These are phyloP conservation scores for Didymella arachidicola DNA, from an alignment of 2,329 filamentous ascomycete genomes.

Conservation along the genomic window DNA sequence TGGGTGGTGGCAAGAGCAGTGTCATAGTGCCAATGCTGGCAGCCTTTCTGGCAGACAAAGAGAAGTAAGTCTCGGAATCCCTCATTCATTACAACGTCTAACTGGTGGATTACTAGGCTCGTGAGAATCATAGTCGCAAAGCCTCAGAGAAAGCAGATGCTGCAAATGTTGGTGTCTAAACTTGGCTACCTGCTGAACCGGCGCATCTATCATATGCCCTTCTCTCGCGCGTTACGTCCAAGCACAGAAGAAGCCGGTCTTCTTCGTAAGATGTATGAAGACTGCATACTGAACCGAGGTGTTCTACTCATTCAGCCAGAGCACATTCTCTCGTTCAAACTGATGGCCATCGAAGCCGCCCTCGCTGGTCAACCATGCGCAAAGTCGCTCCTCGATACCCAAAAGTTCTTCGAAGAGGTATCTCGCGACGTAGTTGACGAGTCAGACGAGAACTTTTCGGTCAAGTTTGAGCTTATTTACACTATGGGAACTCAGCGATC, in stretches of 20 bases:
- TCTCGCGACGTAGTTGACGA: conserved; percentile 69
- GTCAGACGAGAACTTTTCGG: conserved; percentile 69
- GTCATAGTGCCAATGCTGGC: conserved; percentile 45
- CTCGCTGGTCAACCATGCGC: conserved; percentile 47
- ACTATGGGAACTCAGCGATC: conserved; percentile 63
- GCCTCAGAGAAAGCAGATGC: conserved; percentile 68
- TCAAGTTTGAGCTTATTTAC: conserved; percentile 69
- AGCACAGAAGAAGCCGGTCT: conserved; percentile 33
- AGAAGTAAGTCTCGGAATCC: conserved; percentile 26
- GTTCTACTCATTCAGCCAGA: conserved; percentile 70
- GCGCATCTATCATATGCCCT: conserved; percentile 65
- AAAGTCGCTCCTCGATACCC: conserved; percentile 49
- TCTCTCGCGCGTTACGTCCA: conserved; percentile 61
- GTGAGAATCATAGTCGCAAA: conserved; percentile 68
- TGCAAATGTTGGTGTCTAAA: conserved; percentile 62
- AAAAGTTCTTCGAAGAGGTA: conserved; percentile 56
- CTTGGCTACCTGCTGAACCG: conserved; percentile 65
- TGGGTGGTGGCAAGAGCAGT: conserved; percentile 47
- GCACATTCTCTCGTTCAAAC: conserved; percentile 68
- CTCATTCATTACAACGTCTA: too few relatives aligned
- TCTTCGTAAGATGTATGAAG: conserved; percentile 53
- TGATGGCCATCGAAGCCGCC: conserved; percentile 65
- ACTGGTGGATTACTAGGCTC: conserved; percentile 37
- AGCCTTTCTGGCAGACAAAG: conserved; percentile 58
- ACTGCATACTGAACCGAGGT: conserved; percentile 61